These are phyloP conservation scores for Pseudopithomyces chartarum DNA, from an alignment of 2,329 filamentous ascomycete genomes.

Conservation along the genomic window DNA sequence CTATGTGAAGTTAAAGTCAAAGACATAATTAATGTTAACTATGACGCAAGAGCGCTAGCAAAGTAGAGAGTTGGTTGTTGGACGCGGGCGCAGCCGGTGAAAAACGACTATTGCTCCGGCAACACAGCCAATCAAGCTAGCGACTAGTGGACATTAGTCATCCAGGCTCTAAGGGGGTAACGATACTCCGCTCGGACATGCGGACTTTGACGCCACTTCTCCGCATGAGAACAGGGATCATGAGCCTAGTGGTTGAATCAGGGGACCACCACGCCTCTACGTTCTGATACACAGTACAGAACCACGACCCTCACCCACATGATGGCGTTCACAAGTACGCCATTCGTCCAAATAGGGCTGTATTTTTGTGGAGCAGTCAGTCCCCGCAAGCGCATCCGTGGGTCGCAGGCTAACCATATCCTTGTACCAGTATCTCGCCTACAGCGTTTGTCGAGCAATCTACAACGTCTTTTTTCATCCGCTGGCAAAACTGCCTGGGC, in stretches of 20 bases:
- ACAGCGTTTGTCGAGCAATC: conserved; percentile 15
- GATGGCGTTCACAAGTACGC: not conserved
- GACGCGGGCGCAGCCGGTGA: too few relatives aligned
- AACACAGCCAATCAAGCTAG: too few relatives aligned
- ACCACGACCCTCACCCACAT: not conserved
- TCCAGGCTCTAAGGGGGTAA: too few relatives aligned
- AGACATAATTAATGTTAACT: not conserved
- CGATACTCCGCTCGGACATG: conserved; percentile 4
- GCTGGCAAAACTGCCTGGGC: conserved; percentile 47
- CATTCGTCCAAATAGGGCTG: not conserved
- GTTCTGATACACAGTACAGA: not conserved
- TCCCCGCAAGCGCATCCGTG: not conserved
- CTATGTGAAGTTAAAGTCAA: not conserved
- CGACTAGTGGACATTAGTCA: too few relatives aligned
- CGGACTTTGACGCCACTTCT: not conserved
- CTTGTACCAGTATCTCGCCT: conserved; percentile 14
- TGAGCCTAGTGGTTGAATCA: not conserved
- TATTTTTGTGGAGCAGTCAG: not conserved
- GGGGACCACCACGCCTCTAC: not conserved
- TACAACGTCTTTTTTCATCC: conserved; percentile 48
- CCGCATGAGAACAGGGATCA: not conserved
- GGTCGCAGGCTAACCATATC: not conserved
- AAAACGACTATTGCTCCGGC: too few relatives aligned
- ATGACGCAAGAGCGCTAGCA: too few relatives aligned
- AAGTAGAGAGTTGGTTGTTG: too few relatives aligned